A percentile compares a stretch with the other conserved stretches of the same genome.
Evolutionary conservation across 2,329 filamentous ascomycete species (phyloP).

Genomic region (Aureobasidium sp.): DNA sequence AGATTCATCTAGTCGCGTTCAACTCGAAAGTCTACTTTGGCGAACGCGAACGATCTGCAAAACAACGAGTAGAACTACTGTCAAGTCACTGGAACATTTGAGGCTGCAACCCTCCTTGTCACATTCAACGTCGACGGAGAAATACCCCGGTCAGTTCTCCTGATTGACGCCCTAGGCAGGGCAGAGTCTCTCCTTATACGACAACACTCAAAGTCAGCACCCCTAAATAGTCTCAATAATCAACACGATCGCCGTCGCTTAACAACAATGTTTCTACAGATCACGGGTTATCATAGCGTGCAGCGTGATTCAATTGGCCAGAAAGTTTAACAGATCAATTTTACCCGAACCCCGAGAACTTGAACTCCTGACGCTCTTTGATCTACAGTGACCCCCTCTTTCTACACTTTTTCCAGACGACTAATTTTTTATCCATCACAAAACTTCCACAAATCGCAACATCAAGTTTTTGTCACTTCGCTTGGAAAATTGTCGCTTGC

Average conservation of each 20-base stretch:
- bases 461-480: not conserved
- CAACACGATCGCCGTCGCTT: not conserved
- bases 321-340: not conserved
- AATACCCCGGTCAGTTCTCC: not conserved
- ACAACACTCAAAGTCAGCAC: not conserved
- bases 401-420: not conserved
- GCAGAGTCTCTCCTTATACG: not conserved
- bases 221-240: not conserved
- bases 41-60: not conserved
- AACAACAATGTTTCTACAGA: not conserved
- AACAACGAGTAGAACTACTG: not conserved
- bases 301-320: not conserved
- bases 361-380: not conserved
- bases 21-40: not conserved
- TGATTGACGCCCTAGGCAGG: not conserved
- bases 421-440: not conserved
- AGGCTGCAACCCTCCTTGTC: too few relatives aligned
- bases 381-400: not conserved
- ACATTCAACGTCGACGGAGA: not conserved
- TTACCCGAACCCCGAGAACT: not conserved
- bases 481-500: not conserved
- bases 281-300: not conserved
- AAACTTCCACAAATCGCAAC: conserved; percentile 12
- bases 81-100: not conserved
- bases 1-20: not conserved